These are phyloP conservation scores for Ceriops decandra DNA, from an alignment of 345 rosid species.

Conservation along the genomic window DNA sequence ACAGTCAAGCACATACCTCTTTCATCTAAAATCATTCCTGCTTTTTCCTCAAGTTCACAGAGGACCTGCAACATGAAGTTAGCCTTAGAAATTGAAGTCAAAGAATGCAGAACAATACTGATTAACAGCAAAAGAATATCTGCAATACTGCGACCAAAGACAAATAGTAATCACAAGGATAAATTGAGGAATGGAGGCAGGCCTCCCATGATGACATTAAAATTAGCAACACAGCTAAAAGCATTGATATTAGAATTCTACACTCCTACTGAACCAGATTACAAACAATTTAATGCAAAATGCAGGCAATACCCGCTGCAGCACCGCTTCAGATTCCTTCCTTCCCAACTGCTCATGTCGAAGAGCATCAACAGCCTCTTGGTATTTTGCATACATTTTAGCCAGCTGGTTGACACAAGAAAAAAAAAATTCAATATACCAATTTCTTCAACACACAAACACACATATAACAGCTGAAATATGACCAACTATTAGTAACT, in stretches of 20 bases:
- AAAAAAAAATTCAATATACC: neutral
- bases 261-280: neutral
- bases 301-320: slow-evolving; percentile 66
- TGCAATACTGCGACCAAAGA: neutral
- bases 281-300: slow-evolving; percentile 1
- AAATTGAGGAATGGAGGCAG: neutral
- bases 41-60: slow-evolving; percentile 88
- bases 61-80: slow-evolving; percentile 53
- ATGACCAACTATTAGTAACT: slow-evolving; percentile 32
- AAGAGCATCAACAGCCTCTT: slow-evolving; percentile 94
- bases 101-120: neutral
- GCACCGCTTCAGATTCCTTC: slow-evolving; percentile 79
- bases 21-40: slow-evolving; percentile 81
- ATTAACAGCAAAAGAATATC: neutral
- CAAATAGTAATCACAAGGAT: neutral
- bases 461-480: slow-evolving; percentile 4
- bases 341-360: slow-evolving; percentile 95
- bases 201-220: neutral
- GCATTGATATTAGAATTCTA: neutral
- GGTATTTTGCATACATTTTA: slow-evolving; percentile 91
- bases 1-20: slow-evolving; percentile 45
- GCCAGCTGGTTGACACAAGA: slow-evolving; percentile 48
- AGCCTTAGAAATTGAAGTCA: neutral
- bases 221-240: neutral
- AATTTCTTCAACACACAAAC: slow-evolving; percentile 10